Evolutionary conservation across 768 basidiomycete genomes (phyloP), one percentile per base, ranked within the genome.

Genomic region (Boletus barrowsii): DNA sequence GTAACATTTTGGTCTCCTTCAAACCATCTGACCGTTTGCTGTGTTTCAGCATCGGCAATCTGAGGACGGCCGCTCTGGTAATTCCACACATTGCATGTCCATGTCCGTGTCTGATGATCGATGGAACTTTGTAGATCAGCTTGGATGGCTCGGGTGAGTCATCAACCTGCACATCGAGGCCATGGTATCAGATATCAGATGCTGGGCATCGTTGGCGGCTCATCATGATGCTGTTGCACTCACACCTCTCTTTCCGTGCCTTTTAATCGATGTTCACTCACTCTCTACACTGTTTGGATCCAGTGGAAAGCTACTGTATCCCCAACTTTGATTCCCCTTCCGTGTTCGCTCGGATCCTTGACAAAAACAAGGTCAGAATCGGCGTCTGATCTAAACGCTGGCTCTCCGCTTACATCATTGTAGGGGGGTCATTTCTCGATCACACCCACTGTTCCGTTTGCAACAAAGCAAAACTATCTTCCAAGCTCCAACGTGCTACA

Each of bases 251-350:
- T n/a, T 18, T 39, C 35, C 29, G 29, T 30, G 20, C 29, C 37
- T 36, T 47, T 48, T 43, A 10, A 30, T 1, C 29, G 40, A 43
- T 5, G 2, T 36, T 57, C 36, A 36, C 56, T 59, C 33, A 64
- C 30, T 45, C 42, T 36, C 7, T 53, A 22, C 20, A 11, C 20
- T 30, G 13, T 47, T 26, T 42, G 11, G 33, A 49, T 40, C 22
- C 53, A 92, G 89, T 96, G 58, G 94, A 96, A 69, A 90, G 88
- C 57, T 94, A 93, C 70, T 97, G 94, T 63, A 81, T 95, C 26
- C 93, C 93, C 1, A 79, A 94, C 74, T 96, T 97, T 67, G 94
- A 97, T 70, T 94, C 92, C 2, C 94, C 94, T 4, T 93, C 90
- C 17, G 78, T 96, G 46, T 96, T 95, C 59, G 93, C 93, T 8